A percentile compares a stretch with the other conserved stretches of the same genome.
phyloP scores from a whole-genome alignment of 139 green algal genomes.

The Coelastrella sp. region DNA sequence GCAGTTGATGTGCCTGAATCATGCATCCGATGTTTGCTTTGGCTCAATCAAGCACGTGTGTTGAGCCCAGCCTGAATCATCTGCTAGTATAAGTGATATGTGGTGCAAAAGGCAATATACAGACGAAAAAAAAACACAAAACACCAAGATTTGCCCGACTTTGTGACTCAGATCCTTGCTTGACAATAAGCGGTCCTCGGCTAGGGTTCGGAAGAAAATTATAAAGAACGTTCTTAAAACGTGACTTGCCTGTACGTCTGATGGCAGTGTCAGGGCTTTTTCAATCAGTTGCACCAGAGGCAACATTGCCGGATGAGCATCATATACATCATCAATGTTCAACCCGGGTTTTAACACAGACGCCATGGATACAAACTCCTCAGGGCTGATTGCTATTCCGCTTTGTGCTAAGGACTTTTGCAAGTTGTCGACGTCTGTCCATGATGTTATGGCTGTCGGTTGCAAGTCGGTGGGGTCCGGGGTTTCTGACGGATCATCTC shows the following conservation, averaged over 20 bases:
- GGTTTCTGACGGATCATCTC: background rate
- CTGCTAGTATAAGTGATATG: no score
- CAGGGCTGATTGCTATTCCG: background rate
- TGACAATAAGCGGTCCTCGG: no score
- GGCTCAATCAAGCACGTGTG: no score
- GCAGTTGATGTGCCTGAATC: no score
- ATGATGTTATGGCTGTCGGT: background rate
- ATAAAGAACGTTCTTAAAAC: no score
- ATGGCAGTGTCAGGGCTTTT: slow-evolving; percentile 33
- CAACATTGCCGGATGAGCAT: slow-evolving; percentile 51
- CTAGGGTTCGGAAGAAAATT: no score
- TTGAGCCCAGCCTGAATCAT: no score
- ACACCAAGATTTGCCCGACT: no score
- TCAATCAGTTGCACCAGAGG: slow-evolving; percentile 56
- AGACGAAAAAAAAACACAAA: no score
- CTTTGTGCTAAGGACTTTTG: background rate
- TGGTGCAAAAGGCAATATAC: no score
- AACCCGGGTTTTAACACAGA: background rate
- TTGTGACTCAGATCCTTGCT: no score
- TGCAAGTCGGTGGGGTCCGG: background rate
- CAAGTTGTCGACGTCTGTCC: background rate
- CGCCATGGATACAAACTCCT: background rate
- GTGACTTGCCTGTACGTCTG: slow-evolving; percentile 19
- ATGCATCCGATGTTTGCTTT: no score
- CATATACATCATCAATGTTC: slow-evolving; percentile 52